These are phyloP conservation scores for Verticillium zaregamsianum DNA, from an alignment of 2,329 filamentous ascomycete genomes.

Conservation along the genomic window DNA sequence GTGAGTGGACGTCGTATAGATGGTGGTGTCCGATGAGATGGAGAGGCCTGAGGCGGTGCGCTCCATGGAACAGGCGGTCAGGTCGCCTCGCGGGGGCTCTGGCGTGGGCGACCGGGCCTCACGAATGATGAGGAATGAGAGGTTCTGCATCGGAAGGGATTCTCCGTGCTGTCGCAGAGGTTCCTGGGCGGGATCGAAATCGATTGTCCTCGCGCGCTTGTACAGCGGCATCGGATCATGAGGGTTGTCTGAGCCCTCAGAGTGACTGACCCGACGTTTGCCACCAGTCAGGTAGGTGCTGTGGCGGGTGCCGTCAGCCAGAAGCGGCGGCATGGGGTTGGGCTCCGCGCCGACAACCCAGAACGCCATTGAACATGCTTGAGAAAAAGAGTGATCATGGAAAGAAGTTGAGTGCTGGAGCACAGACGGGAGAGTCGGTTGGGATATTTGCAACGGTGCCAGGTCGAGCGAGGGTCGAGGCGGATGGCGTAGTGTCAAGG, in stretches of 20 bases:
- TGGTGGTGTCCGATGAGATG: constrained; percentile 36
- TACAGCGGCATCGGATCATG: constrained; percentile 16
- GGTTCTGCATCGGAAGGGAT: constrained; percentile 25
- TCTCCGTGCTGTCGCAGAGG: constrained; percentile 7
- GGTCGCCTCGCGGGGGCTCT: constrained; percentile 8
- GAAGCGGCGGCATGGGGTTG: constrained; percentile 5
- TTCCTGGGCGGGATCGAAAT: background rate
- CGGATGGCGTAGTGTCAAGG: background rate
- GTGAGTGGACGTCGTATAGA: constrained; percentile 16
- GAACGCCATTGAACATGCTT: constrained; percentile 29
- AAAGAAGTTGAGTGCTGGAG: background rate
- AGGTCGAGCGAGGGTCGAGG: background rate
- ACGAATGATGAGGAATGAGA: constrained; percentile 34
- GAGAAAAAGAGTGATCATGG: constrained; percentile 3
- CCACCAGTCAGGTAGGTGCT: constrained; percentile 26
- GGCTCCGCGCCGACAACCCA: constrained; percentile 13
- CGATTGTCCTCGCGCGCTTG: constrained; percentile 4
- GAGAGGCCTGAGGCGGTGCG: constrained; percentile 45
- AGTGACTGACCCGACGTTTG: constrained; percentile 34
- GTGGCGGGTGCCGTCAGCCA: constrained; percentile 5
- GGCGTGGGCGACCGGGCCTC: constrained; percentile 24
- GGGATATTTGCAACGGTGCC: background rate
- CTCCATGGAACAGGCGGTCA: constrained; percentile 32
- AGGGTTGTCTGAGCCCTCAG: constrained; percentile 25
- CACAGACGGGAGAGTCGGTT: background rate